Percentiles rank a stretch among this genome's conserved stretches.
Conservation (phyloP, 139 green algal genomes). For the Chlamydomonas sp. region DNA sequence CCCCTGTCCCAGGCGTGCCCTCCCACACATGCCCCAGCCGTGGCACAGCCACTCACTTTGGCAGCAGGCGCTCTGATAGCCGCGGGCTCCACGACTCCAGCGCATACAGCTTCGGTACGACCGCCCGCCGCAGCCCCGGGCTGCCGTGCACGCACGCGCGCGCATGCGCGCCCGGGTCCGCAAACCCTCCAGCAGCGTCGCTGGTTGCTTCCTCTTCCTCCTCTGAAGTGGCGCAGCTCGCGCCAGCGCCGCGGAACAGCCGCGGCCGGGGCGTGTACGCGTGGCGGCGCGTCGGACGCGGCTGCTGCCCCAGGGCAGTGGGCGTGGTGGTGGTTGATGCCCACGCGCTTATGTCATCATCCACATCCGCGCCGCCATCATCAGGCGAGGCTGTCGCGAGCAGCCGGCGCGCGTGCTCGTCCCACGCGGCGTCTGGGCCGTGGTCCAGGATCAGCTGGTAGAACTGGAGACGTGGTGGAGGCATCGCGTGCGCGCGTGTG, state of each 20-base stretch:
- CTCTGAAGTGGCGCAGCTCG: background rate
- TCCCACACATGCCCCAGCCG: too few relatives aligned
- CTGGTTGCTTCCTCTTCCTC: too few relatives aligned
- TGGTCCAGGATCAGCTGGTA: background rate
- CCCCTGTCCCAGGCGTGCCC: too few relatives aligned
- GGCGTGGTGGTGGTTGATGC: background rate
- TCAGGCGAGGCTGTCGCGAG: too few relatives aligned
- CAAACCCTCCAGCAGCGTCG: too few relatives aligned
- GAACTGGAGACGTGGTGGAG: background rate
- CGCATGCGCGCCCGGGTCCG: too few relatives aligned
- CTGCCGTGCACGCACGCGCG: background rate
- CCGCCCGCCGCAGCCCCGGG: background rate
- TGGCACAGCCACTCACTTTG: too few relatives aligned
- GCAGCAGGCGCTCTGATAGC: conserved; percentile 11
- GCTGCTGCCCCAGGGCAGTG: background rate
- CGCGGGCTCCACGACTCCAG: conserved; percentile 3
- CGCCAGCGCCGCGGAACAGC: background rate
- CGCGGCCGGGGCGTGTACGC: background rate
- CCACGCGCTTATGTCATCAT: too few relatives aligned
- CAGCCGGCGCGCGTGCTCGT: background rate
- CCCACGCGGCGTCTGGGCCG: background rate
- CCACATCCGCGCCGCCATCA: too few relatives aligned
- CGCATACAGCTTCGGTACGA: conserved; percentile 11
- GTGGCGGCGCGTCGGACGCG: background rate
- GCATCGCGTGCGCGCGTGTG: background rate